Conservation (phyloP, 164 flowering plant species). For the Umbellularia californica region DNA sequence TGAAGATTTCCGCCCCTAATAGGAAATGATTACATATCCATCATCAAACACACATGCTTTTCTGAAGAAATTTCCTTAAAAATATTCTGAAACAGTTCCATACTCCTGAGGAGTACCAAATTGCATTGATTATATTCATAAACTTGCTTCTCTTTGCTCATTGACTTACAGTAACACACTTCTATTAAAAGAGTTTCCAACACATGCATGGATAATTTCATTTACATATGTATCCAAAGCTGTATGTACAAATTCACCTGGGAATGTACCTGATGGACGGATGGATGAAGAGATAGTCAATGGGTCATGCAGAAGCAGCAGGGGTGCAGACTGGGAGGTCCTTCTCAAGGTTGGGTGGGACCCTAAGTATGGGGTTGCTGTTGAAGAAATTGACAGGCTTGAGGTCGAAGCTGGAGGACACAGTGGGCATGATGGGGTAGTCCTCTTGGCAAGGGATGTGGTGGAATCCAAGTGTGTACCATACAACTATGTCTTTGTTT, state of each 20-base stretch:
- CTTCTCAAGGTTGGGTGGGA: slow-evolving; percentile 35
- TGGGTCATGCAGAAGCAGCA: slow-evolving; percentile 19
- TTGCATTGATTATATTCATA: too few relatives aligned
- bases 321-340: slow-evolving; percentile 65
- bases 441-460: slow-evolving; percentile 80
- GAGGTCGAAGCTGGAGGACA: slow-evolving; percentile 61
- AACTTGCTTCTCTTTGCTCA: too few relatives aligned
- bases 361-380: slow-evolving; percentile 51
- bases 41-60: too few relatives aligned
- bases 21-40: too few relatives aligned
- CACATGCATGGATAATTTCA: not conserved
- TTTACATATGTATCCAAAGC: not conserved
- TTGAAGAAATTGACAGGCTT: slow-evolving; percentile 78
- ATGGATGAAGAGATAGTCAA: not conserved
- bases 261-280: not conserved
- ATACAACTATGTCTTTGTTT: slow-evolving; percentile 49
- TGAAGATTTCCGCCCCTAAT: too few relatives aligned
- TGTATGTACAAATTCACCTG: not conserved
- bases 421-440: slow-evolving; percentile 69
- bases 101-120: too few relatives aligned
- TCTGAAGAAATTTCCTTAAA: too few relatives aligned
- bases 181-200: too few relatives aligned
- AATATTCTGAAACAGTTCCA: too few relatives aligned
- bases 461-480: slow-evolving; percentile 75
- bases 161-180: too few relatives aligned